Evolutionary conservation across 2,329 filamentous ascomycete genomes (phyloP).

Genomic region (Hypomyces perniciosus): DNA sequence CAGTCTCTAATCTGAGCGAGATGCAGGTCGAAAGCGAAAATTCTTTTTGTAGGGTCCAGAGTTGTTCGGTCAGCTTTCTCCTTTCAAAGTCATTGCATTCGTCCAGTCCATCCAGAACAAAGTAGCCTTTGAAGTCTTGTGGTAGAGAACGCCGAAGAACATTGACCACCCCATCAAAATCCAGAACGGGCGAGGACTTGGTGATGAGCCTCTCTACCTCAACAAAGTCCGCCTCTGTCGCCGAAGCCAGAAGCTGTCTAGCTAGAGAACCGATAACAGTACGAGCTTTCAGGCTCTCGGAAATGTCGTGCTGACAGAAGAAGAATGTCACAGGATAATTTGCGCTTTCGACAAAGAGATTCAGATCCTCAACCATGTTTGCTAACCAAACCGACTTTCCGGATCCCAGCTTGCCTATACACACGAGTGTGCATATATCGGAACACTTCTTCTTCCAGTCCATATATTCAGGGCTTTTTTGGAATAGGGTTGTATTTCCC

Average conservation of each 20-base stretch:
- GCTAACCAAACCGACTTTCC: conserved; percentile 41
- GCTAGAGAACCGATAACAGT: conserved; percentile 28
- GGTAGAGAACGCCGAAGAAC: background rate
- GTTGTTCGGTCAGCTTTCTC: background rate
- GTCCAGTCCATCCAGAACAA: conserved; percentile 17
- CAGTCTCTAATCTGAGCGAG: background rate
- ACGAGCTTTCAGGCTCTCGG: conserved; percentile 22
- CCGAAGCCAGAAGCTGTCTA: conserved; percentile 29
- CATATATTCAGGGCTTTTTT: conserved; percentile 9
- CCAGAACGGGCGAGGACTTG: fast-evolving
- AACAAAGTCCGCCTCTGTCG: background rate
- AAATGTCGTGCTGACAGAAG: conserved; percentile 27
- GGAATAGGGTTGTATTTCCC: conserved; percentile 28
- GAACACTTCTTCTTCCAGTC: conserved; percentile 13
- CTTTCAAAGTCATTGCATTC: conserved; percentile 8
- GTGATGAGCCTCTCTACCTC: background rate
- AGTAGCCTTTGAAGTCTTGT: background rate
- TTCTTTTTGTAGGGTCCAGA: background rate
- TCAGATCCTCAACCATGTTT: conserved; percentile 36
- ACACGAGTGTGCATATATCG: conserved; percentile 27
- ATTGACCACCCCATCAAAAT: background rate
- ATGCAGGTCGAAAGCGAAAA: conserved; percentile 3
- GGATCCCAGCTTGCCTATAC: conserved; percentile 35
- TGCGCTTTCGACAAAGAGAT: conserved; percentile 9
- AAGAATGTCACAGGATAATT: conserved; percentile 24